Conservation (phyloP, 495 filamentous ascomycete genomes). For the Neurospora pannonica region DNA sequence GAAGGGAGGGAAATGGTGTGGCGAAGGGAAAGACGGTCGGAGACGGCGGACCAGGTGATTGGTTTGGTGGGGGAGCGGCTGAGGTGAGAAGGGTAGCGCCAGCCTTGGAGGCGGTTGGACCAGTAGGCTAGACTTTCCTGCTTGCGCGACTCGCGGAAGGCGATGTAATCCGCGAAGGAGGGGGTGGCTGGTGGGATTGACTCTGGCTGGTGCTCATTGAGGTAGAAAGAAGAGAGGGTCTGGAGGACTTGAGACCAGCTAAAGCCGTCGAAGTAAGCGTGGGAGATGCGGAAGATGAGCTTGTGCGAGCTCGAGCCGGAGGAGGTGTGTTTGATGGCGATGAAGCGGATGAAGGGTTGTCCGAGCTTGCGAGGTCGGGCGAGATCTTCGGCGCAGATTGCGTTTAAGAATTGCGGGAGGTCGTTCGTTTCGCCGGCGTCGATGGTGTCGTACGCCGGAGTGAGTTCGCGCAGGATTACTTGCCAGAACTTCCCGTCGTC, state of each 20-base stretch:
- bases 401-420: background rate
- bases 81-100: background rate
- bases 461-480: slow-evolving; percentile 47
- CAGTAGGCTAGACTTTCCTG: background rate
- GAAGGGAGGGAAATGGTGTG: background rate
- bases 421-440: slow-evolving; percentile 40
- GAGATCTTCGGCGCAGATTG: slow-evolving; percentile 26
- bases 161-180: background rate
- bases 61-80: background rate
- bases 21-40: background rate
- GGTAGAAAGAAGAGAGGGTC: slow-evolving; percentile 45
- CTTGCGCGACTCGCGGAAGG: background rate
- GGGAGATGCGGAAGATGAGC: slow-evolving; percentile 53
- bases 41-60: background rate
- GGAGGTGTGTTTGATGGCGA: slow-evolving; percentile 39
- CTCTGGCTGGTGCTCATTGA: slow-evolving; percentile 27
- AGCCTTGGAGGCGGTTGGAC: background rate
- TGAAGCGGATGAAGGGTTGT: slow-evolving; percentile 44
- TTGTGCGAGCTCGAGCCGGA: slow-evolving; percentile 24
- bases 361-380: slow-evolving; percentile 32
- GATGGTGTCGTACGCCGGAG: slow-evolving; percentile 39
- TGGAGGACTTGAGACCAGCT: slow-evolving; percentile 49
- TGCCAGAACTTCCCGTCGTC: slow-evolving; percentile 43
- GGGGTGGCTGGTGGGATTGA: background rate
- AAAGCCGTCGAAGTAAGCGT: slow-evolving; percentile 60